Evolutionary conservation across 768 basidiomycete species (phyloP).

Genomic region (Boletus subparvulus): DNA sequence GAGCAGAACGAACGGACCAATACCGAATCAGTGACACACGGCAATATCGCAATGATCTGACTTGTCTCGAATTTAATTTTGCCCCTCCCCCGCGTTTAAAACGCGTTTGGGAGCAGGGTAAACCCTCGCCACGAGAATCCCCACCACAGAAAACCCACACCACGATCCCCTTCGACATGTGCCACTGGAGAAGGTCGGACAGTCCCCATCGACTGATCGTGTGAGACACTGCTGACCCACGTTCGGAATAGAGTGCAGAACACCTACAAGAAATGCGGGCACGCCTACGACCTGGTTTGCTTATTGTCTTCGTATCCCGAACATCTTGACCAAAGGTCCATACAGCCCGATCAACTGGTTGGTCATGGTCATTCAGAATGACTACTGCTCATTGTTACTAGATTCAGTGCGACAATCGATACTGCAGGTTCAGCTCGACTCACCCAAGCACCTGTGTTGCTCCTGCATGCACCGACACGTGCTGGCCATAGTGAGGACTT

Average conservation of each 20-base stretch:
- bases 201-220: slow-evolving; percentile 11
- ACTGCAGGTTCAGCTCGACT: slow-evolving; percentile 68
- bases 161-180: slow-evolving; percentile 48
- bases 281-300: slow-evolving; percentile 53
- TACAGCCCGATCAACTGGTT: slow-evolving; percentile 63
- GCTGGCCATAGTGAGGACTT: slow-evolving; percentile 74
- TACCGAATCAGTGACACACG: slow-evolving; percentile 24
- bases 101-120: slow-evolving; percentile 5
- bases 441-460: slow-evolving; percentile 60
- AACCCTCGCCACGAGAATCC: slow-evolving; percentile 1
- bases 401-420: slow-evolving; percentile 63
- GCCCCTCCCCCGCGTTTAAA: slow-evolving; percentile 24
- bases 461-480: slow-evolving; percentile 56
- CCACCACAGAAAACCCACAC: slow-evolving; percentile 13
- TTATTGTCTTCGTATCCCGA: slow-evolving; percentile 11
- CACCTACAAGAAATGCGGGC: slow-evolving; percentile 56
- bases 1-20: slow-evolving; percentile 22
- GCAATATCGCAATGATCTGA: slow-evolving; percentile 28
- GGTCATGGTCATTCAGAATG: slow-evolving; percentile 13
- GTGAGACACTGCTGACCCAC: slow-evolving; percentile 8
- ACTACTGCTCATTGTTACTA: slow-evolving; percentile 31
- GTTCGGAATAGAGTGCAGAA: slow-evolving; percentile 55
- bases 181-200: slow-evolving; percentile 67
- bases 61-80: slow-evolving; percentile 20
- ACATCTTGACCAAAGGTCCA: slow-evolving; percentile 11